A percentile compares a stretch with the other conserved stretches of the same genome.
These are phyloP conservation scores for Galeopsis tetrahit DNA, from an alignment of 257 asterid genomes.

Conservation along the genomic window DNA sequence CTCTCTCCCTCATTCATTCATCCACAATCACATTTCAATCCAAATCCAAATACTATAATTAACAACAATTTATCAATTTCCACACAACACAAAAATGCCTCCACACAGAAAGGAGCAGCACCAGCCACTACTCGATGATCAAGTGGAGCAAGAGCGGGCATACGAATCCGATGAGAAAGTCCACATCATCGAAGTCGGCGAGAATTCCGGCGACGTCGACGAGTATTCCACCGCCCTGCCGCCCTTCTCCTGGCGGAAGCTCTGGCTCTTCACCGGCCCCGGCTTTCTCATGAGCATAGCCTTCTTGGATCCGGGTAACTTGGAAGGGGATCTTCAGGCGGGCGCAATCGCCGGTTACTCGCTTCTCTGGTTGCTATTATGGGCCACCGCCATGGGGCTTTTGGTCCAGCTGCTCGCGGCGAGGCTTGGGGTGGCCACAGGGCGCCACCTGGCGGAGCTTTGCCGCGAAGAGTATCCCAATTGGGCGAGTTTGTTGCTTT, in stretches of 20 bases:
- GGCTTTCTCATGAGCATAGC: slow-evolving; percentile 87
- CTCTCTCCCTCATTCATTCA: background rate
- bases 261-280: slow-evolving; percentile 86
- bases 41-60: background rate
- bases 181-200: slow-evolving; percentile 59
- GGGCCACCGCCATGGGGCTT: slow-evolving; percentile 86
- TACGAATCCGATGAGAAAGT: slow-evolving; percentile 60
- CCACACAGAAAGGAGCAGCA: slow-evolving; percentile 32
- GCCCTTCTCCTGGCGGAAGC: slow-evolving; percentile 81
- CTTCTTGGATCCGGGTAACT: slow-evolving; percentile 82
- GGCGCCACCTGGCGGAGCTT: slow-evolving; percentile 74
- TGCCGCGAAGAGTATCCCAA: slow-evolving; percentile 81
- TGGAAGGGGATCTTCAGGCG: slow-evolving; percentile 86
- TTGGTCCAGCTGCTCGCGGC: slow-evolving; percentile 76
- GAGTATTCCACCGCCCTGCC: slow-evolving; percentile 52
- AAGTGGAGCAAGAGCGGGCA: slow-evolving; percentile 55
- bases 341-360: slow-evolving; percentile 89
- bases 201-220: slow-evolving; percentile 40
- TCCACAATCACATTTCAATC: background rate
- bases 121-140: slow-evolving; percentile 22
- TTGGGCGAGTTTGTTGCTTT: slow-evolving; percentile 74
- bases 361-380: slow-evolving; percentile 71
- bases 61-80: background rate
- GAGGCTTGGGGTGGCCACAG: slow-evolving; percentile 79
- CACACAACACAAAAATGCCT: slow-evolving; percentile 33